Percentiles rank a stretch among this genome's conserved stretches.
These are phyloP conservation scores for Eucalyptus cloeziana DNA, from an alignment of 345 rosid species.

Conservation along the genomic window DNA sequence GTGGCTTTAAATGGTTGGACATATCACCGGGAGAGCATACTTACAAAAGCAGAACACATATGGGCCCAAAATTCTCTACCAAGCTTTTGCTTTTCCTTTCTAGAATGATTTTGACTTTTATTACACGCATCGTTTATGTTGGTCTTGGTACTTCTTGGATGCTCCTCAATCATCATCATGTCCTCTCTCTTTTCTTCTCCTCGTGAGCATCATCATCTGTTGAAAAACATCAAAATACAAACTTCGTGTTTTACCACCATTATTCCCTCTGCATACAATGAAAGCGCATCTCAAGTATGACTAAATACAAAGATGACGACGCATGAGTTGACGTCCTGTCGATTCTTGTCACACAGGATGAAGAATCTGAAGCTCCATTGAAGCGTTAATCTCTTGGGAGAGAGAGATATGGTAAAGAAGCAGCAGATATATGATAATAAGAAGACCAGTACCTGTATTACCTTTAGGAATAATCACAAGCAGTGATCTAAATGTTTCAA, in stretches of 20 bases:
- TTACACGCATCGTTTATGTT: background rate
- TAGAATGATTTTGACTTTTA: background rate
- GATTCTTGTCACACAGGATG: slow-evolving; percentile 25
- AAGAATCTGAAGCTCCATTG: slow-evolving; percentile 31
- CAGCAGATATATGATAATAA: background rate
- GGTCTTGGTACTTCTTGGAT: background rate
- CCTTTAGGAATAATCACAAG: background rate
- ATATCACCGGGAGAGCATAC: background rate
- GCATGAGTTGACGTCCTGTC: background rate
- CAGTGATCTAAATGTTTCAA: background rate
- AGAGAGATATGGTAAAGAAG: background rate
- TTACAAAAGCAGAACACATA: background rate
- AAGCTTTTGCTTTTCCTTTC: background rate
- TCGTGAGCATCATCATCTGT: background rate
- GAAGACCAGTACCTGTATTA: background rate
- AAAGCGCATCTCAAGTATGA: background rate
- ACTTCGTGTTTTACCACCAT: background rate
- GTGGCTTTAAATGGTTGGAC: background rate
- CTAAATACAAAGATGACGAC: background rate
- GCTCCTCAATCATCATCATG: background rate
- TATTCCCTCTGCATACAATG: background rate
- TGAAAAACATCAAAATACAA: background rate
- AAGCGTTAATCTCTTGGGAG: background rate
- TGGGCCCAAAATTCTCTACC: background rate
- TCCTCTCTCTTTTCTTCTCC: background rate